phyloP scores from a whole-genome alignment of 805 yeast species.

The Metschnikowia reukaufii region DNA sequence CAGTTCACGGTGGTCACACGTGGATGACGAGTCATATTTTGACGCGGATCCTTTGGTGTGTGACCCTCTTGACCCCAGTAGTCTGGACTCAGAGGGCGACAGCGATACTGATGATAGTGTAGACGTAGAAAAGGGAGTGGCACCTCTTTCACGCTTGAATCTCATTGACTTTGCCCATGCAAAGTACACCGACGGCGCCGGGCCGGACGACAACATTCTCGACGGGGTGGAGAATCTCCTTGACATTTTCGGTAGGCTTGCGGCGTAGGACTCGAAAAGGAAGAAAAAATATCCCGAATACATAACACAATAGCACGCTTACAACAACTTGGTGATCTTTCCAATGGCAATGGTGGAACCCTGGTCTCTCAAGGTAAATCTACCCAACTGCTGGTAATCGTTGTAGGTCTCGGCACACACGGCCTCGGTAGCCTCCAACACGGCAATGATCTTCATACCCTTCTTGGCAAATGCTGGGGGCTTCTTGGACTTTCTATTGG shows the following conservation, averaged over 20 bases:
- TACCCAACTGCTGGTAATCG: constrained; percentile 94
- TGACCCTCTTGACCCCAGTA: constrained; percentile 7
- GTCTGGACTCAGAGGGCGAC: constrained; percentile 24
- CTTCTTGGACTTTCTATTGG: constrained; percentile 93
- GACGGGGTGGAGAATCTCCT: constrained; percentile 69
- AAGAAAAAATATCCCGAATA: not conserved
- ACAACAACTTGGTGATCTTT: constrained; percentile 86
- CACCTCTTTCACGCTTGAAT: constrained; percentile 40
- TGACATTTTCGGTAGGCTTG: constrained; percentile 35
- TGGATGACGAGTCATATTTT: constrained; percentile 14
- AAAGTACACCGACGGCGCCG: constrained; percentile 55
- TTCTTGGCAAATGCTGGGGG: constrained; percentile 98
- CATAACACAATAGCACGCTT: constrained; percentile 26
- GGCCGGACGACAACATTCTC: constrained; percentile 70
- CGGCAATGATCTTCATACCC: constrained; percentile 97
- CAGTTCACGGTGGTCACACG: constrained; percentile 45
- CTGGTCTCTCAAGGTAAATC: constrained; percentile 98
- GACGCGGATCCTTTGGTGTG: constrained; percentile 29
- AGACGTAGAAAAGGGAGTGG: constrained; percentile 19
- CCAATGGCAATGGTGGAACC: constrained; percentile 98
- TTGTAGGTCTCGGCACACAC: constrained; percentile 91
- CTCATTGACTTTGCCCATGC: constrained; percentile 94
- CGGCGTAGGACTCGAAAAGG: not conserved
- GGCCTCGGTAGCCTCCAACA: constrained; percentile 79
- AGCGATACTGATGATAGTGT: not conserved